phyloP scores from a whole-genome alignment of 306 rosid genomes.

The Sphenostylis stenocarpa region DNA sequence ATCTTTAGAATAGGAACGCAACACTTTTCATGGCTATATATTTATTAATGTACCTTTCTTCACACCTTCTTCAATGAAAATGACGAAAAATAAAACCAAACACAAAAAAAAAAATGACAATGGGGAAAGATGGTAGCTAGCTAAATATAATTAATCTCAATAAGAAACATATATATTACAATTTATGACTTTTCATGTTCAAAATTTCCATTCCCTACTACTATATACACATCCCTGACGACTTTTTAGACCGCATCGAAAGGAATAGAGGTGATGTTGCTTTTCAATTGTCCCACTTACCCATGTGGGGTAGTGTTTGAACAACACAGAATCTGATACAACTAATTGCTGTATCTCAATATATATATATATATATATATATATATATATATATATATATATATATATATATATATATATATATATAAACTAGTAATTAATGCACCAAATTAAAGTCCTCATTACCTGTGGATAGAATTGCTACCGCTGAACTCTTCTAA shows the following conservation, averaged over 20 bases:
- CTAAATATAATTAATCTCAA: neutral
- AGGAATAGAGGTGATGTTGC: neutral
- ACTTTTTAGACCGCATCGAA: constrained; percentile 17
- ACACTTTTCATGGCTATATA: neutral
- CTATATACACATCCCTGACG: neutral
- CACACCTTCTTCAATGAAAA: neutral
- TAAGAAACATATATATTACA: neutral
- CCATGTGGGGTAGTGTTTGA: constrained; percentile 19
- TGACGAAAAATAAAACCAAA: neutral
- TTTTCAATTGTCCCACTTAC: neutral
- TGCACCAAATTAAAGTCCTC: neutral
- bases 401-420: neutral
- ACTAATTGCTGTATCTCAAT: neutral
- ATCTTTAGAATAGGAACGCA: neutral
- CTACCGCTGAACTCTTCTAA: neutral
- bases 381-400: neutral
- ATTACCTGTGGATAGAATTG: neutral
- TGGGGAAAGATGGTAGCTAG: neutral
- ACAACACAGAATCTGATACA: neutral
- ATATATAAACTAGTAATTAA: neutral
- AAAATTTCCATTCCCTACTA: neutral
- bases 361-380: neutral
- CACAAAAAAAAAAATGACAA: neutral
- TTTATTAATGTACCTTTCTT: constrained; percentile 6
- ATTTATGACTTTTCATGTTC: constrained; percentile 18